Conservation (phyloP, 2,329 filamentous ascomycete species). For the Talaromyces marneffei region DNA sequence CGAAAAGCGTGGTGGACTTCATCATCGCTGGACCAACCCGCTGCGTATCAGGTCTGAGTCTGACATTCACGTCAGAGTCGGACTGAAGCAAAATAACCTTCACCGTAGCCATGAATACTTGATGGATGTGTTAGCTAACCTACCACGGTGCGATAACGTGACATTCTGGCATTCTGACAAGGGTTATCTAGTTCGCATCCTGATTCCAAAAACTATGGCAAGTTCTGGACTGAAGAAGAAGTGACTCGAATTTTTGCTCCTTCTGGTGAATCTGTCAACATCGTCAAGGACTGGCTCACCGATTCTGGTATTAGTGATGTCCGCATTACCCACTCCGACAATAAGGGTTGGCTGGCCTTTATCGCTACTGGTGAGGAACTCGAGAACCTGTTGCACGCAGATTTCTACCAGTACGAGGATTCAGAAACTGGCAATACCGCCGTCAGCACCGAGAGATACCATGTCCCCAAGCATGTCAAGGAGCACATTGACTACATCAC, state of each 20-base stretch:
- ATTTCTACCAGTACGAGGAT: conserved; percentile 50
- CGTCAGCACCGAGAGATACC: conserved; percentile 40
- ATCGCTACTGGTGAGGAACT: conserved; percentile 51
- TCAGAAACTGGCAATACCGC: conserved; percentile 23
- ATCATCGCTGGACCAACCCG: conserved; percentile 8
- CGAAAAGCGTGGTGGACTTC: conserved; percentile 7
- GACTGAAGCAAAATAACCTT: conserved; percentile 13
- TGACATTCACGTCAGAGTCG: conserved; percentile 9
- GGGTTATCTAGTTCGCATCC: conserved; percentile 28
- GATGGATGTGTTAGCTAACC: conserved; percentile 13
- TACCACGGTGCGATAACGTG: background rate
- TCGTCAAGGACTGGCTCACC: conserved; percentile 51
- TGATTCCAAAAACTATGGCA: conserved; percentile 36
- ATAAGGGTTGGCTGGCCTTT: conserved; percentile 51
- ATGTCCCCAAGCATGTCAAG: conserved; percentile 45
- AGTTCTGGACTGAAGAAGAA: conserved; percentile 40
- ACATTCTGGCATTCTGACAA: background rate
- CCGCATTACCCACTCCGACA: conserved; percentile 47
- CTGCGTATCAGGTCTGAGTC: conserved; percentile 7
- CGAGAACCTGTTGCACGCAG: conserved; percentile 48
- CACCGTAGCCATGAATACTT: conserved; percentile 9
- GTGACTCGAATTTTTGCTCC: conserved; percentile 42
- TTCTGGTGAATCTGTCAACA: conserved; percentile 41
- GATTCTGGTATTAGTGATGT: conserved; percentile 46
- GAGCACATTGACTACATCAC: conserved; percentile 53